These are phyloP conservation scores for Laburnicola sp. DNA, from an alignment of 2,329 filamentous ascomycete genomes.

Conservation along the genomic window DNA sequence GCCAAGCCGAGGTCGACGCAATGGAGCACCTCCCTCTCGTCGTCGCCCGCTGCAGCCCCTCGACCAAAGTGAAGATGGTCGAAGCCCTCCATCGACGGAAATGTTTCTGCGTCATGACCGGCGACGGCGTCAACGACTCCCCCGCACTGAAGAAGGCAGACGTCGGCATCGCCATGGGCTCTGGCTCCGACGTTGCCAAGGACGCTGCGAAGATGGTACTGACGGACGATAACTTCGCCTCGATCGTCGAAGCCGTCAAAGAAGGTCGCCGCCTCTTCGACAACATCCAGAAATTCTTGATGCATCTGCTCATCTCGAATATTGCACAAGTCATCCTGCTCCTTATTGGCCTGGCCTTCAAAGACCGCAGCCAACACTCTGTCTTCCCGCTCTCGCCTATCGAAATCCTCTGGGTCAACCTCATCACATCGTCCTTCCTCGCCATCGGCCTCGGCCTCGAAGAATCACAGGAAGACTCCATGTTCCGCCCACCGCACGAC, in stretches of 20 bases:
- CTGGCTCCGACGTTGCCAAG: conserved; percentile 47
- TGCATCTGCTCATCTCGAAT: conserved; percentile 54
- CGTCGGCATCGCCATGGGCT: conserved; percentile 50
- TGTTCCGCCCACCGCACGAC: conserved; percentile 51
- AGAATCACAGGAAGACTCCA: conserved; percentile 51
- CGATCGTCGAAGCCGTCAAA: conserved; percentile 47
- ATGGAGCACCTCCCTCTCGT: conserved; percentile 50
- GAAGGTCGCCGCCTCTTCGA: conserved; percentile 48
- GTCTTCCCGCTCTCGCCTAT: conserved; percentile 52
- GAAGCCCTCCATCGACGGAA: conserved; percentile 45
- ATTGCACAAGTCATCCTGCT: conserved; percentile 54
- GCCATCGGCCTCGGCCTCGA: conserved; percentile 53
- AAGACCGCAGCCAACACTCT: conserved; percentile 49
- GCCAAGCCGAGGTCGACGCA: conserved; percentile 48
- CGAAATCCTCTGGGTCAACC: conserved; percentile 54
- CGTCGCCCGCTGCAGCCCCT: conserved; percentile 51
- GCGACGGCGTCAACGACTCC: conserved; percentile 48
- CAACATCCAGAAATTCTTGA: conserved; percentile 52
- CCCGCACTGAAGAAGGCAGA: conserved; percentile 47
- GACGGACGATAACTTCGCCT: conserved; percentile 49
- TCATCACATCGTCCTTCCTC: conserved; percentile 53
- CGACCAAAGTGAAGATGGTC: conserved; percentile 54
- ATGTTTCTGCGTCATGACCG: conserved; percentile 50
- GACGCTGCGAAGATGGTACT: conserved; percentile 48
- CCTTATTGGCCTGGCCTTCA: conserved; percentile 52